Base-by-base conservation (phyloP, 1,284 basidiomycete genomes). In the Boletus sp. region DNA sequence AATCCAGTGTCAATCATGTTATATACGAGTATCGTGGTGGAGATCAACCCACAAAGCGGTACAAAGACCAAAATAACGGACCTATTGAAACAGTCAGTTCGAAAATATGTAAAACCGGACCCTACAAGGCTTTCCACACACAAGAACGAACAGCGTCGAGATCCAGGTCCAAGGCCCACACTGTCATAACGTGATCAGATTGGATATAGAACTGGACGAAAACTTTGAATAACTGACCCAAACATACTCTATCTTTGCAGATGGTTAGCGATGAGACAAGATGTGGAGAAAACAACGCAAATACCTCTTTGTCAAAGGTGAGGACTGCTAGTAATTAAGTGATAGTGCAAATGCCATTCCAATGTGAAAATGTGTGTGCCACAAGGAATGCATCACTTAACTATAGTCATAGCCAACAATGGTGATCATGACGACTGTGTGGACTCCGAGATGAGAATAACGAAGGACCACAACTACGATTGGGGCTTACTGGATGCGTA, bases 61-160 rank as follows among this genome's bases (percentile, higher is more conserved):
- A 36, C 33, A 42, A 22, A 55, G 37, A 18, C 56, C 56, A 24
- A 37, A 7, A 22, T 57, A 57, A 31, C 56, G 56, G 45, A 57
- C 46, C 56, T 57, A 6, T 15, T n/a, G n/a, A 13, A 27, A 41
- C 9, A 15, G 9, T 41, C 29, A 33, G 8, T 54, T 24, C 9
- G 2, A 4, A 22, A 5, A 29, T 51, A 29, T 8, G 7, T 29
- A 29, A 29, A 5, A 29, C 7, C 27, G 27, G 27, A 29, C 27
- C 1, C 7, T 29, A 8, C 7, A 6, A 4, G 27, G 27, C 27
- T 31, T 31, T 31, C 7, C 9, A 37, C 56, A 15, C 15, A 56
- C 52, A n/a, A 45, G 1, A 27, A 57, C 8, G 24, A 57, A 57
- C 4, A 57, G n/a, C 33, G 3, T 22, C 13, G 56, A 55, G 8